Evolutionary conservation across 169 alveolate genomes (phyloP), one percentile per base, ranked within the genome.

Genomic region (Ichthyophthirius multifiliis): DNA sequence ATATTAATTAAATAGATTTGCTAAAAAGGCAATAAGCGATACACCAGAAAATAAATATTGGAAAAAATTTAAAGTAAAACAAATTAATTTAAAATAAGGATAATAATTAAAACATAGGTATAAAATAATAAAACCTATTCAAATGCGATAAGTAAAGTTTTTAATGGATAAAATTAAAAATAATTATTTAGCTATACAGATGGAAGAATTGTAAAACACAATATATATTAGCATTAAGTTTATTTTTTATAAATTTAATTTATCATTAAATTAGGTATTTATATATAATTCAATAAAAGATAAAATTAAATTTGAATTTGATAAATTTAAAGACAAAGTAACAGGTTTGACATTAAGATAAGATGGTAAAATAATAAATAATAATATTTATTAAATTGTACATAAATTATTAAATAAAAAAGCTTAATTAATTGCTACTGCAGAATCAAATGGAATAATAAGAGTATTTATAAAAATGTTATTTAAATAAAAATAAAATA

Each of bases 1-100:
- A 64, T 18, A 37, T 37, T 16, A 6, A 67, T 34, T n/a, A 39
- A 37, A 3, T 37, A 67, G 77, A 62, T 39, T 37, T 37, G 39
- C 77, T 15, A 34, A 67, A 44, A 67, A 67, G 45, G 77, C 77
- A 31, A 34, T 67, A 7, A 67, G 77, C 30, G 77, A 67, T 67
- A 67, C 77, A 4, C 77, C 77, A 4, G 77, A 67, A 67, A 67
- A 67, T 37, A 67, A 67, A 67, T 67, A 34, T 37, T 67, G 77
- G 77, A 67, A 39, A 44, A 67, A 67, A 15, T 67, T 37, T 67
- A 41, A 67, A 37, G 77, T 67, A 23, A 67, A 6, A 16, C 1
- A 55, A 41, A 9, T 7, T 41, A 9, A 41, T 9, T 7, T 41
- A 9, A 41, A 41, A 41, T 41, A 41, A 9, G 7, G 13, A 41